phyloP scores from a whole-genome alignment of 768 basidiomycete species.

The Crepidotus variabilis region DNA sequence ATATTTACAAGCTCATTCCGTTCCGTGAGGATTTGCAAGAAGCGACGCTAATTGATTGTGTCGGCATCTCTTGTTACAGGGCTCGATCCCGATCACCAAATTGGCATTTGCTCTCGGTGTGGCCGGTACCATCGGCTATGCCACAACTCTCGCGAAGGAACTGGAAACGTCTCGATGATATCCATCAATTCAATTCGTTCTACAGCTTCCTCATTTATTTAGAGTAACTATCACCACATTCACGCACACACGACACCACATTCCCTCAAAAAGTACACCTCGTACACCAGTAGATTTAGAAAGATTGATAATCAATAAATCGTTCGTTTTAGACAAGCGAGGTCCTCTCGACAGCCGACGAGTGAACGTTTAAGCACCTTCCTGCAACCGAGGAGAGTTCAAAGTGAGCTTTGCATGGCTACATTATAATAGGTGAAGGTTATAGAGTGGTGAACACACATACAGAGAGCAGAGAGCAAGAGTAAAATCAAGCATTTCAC shows the following conservation, averaged over 20 bases:
- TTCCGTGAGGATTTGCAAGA: not conserved
- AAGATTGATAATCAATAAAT: no score
- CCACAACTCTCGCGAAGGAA: not conserved
- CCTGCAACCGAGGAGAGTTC: no score
- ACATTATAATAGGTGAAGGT: not conserved
- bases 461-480: conserved; percentile 1
- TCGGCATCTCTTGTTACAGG: not conserved
- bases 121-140: conserved; percentile 1
- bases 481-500: not conserved
- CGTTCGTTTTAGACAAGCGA: no score
- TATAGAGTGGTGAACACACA: not conserved
- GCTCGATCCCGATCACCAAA: not conserved
- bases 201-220: not conserved
- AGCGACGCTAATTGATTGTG: not conserved
- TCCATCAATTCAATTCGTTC: not conserved
- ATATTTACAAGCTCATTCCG: not conserved
- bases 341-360: no score
- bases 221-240: not conserved
- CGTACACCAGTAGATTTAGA: no score
- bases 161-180: not conserved
- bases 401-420: no score
- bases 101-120: conserved; percentile 3
- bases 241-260: not conserved
- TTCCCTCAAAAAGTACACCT: no score
- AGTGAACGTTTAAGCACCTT: no score